Conservation (phyloP, 2,329 filamentous ascomycete species). For the Fusarium sp. region DNA sequence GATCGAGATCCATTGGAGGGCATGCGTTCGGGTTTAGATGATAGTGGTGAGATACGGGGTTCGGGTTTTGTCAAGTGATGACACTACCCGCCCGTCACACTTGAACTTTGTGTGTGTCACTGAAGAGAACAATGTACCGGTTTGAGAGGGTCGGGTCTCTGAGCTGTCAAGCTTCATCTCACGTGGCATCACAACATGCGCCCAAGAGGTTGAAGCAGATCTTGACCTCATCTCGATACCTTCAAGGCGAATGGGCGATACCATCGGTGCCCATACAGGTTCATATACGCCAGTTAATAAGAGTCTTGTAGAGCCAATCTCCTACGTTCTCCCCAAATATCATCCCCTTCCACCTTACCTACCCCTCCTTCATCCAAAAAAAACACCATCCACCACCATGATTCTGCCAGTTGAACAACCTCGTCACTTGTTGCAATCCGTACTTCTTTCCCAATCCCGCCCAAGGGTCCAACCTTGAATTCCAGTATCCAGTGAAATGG, state of each 20-base stretch:
- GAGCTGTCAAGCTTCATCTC: background rate
- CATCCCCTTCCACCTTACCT: background rate
- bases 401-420: background rate
- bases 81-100: background rate
- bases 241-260: background rate
- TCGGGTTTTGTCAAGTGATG: background rate
- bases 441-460: background rate
- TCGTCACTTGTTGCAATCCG: background rate
- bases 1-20: background rate
- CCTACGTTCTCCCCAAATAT: background rate
- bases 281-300: background rate
- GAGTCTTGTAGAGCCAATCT: background rate
- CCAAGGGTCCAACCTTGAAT: background rate
- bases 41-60: background rate
- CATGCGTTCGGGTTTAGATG: background rate
- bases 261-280: background rate
- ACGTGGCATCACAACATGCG: background rate
- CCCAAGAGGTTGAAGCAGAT: background rate
- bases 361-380: background rate
- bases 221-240: background rate
- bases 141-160: background rate
- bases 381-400: background rate
- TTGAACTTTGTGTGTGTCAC: background rate
- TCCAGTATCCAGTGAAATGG: constrained; percentile 10
- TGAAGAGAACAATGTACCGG: background rate